Conservation (phyloP, 2,329 filamentous ascomycete genomes). For the Penicillium palitans region DNA sequence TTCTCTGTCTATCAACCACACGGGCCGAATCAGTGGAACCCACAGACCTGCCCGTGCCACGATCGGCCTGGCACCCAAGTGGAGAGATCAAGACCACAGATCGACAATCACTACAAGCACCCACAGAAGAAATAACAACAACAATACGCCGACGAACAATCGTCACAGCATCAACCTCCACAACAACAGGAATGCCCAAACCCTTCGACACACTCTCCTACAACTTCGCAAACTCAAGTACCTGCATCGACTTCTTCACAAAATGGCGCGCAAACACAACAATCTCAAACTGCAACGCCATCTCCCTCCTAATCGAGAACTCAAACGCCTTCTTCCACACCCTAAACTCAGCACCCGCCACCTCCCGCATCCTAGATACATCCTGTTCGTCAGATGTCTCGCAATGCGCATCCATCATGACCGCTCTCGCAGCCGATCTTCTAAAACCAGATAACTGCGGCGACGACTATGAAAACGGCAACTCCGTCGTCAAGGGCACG, state of each 20-base stretch:
- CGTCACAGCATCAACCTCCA: constrained; percentile 9
- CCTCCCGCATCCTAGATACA: constrained; percentile 75
- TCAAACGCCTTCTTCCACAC: constrained; percentile 83
- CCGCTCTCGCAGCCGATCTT: constrained; percentile 65
- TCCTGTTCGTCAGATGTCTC: constrained; percentile 69
- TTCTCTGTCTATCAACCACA: constrained; percentile 20
- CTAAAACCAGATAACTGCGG: constrained; percentile 65
- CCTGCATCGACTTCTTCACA: constrained; percentile 60
- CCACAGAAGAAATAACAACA: neutral
- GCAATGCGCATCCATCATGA: constrained; percentile 66
- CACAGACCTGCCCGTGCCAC: constrained; percentile 1
- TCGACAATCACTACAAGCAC: constrained; percentile 12
- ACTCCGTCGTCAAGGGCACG: constrained; percentile 70
- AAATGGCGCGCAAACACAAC: constrained; percentile 64
- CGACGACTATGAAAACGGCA: constrained; percentile 65
- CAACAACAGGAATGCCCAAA: constrained; percentile 51
- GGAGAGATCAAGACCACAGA: constrained; percentile 21
- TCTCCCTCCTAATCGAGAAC: constrained; percentile 82
- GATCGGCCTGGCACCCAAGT: constrained; percentile 17
- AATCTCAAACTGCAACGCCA: constrained; percentile 74
- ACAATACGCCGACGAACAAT: constrained; percentile 9
- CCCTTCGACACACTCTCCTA: constrained; percentile 67
- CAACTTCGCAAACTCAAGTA: constrained; percentile 57
- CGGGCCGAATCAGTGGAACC: constrained; percentile 11
- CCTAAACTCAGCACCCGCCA: constrained; percentile 67